phyloP scores from a whole-genome alignment of 495 filamentous ascomycete genomes.

The Penicillium mononematosum region DNA sequence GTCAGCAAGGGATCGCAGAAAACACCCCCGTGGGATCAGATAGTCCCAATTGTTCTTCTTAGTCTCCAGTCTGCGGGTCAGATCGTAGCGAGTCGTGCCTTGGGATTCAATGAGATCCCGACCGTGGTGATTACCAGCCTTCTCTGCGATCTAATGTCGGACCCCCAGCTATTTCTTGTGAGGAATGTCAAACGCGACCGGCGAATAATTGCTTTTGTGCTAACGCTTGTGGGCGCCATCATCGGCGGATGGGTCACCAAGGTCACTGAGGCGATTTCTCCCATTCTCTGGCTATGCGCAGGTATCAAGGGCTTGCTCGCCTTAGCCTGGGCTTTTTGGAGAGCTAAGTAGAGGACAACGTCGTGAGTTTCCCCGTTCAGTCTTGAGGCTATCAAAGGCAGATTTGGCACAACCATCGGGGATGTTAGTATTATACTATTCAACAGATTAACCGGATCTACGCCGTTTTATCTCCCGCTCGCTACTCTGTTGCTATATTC shows the following conservation, averaged over 20 bases:
- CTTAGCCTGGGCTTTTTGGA: slow-evolving; percentile 41
- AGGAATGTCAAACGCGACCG: slow-evolving; percentile 66
- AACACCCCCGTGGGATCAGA: slow-evolving; percentile 25
- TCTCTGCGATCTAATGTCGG: slow-evolving; percentile 62
- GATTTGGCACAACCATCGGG: not conserved
- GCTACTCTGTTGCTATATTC: not conserved
- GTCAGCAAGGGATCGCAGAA: slow-evolving; percentile 4
- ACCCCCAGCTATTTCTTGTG: slow-evolving; percentile 52
- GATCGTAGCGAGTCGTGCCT: slow-evolving; percentile 59
- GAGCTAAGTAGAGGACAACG: slow-evolving; percentile 3
- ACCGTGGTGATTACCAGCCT: slow-evolving; percentile 69
- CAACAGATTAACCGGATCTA: not conserved
- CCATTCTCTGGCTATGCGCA: slow-evolving; percentile 55
- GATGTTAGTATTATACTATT: not conserved
- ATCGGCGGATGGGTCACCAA: slow-evolving; percentile 62
- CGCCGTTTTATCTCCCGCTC: not conserved
- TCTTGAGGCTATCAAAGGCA: not conserved
- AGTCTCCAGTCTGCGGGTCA: slow-evolving; percentile 69
- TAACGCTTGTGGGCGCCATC: slow-evolving; percentile 60
- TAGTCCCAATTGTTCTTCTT: slow-evolving; percentile 57
- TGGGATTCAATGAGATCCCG: slow-evolving; percentile 68
- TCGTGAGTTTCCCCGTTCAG: not conserved
- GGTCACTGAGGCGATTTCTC: slow-evolving; percentile 47
- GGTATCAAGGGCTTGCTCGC: slow-evolving; percentile 50
- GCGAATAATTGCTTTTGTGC: slow-evolving; percentile 52